Percentiles rank a stretch among this genome's conserved stretches.
phyloP scores from a whole-genome alignment of 352 stramenopile genomes.

The Aphanomyces cochlioides region DNA sequence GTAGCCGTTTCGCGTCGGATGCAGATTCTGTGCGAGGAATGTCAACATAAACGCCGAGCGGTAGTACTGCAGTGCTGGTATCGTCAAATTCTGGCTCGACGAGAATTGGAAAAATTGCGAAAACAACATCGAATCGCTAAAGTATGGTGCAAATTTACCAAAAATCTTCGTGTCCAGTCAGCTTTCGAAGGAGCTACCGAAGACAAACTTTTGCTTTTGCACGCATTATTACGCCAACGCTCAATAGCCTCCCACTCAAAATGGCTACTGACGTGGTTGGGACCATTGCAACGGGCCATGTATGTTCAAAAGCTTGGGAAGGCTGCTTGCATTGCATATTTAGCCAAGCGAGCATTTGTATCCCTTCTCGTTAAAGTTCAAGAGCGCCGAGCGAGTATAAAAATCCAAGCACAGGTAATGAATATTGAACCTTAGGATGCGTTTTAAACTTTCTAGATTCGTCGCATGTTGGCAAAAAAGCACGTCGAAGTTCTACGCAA shows the following conservation, averaged over 20 bases:
- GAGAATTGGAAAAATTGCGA: constrained; percentile 42
- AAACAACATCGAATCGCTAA: constrained; percentile 56
- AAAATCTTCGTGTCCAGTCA: constrained; percentile 62
- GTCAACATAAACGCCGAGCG: constrained; percentile 19
- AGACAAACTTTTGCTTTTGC: constrained; percentile 81
- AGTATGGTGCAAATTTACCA: constrained; percentile 60
- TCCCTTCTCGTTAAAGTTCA: constrained; percentile 63
- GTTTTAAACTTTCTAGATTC: background rate
- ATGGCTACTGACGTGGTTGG: constrained; percentile 80
- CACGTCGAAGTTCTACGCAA: constrained; percentile 1
- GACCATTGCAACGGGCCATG: constrained; percentile 69
- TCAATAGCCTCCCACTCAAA: constrained; percentile 58
- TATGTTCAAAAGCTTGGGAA: constrained; percentile 84
- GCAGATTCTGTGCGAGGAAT: constrained; percentile 57
- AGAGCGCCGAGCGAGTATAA: constrained; percentile 38
- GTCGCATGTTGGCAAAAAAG: background rate
- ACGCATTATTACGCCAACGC: constrained; percentile 65
- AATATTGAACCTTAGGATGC: background rate
- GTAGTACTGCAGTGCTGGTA: constrained; percentile 23
- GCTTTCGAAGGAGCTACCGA: constrained; percentile 68
- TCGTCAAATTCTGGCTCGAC: constrained; percentile 27
- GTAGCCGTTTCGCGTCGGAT: constrained; percentile 66
- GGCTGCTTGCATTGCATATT: constrained; percentile 64
- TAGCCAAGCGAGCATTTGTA: constrained; percentile 71
- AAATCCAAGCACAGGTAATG: constrained; percentile 25